These are phyloP conservation scores for Botrytis cinerea DNA, from an alignment of 2,329 filamentous ascomycete species.

Conservation along the genomic window DNA sequence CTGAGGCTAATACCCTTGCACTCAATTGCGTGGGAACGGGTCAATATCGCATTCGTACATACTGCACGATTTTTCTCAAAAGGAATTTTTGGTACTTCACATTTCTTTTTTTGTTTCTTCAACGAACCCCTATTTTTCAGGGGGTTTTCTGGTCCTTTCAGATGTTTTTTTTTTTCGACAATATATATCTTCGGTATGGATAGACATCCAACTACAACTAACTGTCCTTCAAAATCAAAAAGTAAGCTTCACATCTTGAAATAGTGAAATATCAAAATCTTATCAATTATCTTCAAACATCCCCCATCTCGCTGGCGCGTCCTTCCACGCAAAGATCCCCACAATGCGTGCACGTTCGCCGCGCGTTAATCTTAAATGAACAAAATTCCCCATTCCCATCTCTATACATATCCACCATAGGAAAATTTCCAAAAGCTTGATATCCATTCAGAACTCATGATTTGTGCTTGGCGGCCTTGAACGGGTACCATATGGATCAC, in stretches of 20 bases:
- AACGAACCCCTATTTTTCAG: not conserved
- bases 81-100: not conserved
- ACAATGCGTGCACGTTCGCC: slow-evolving; percentile 16
- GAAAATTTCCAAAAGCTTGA: slow-evolving; percentile 7
- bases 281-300: not conserved
- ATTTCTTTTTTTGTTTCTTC: not conserved
- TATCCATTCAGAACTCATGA: not conserved
- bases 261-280: not conserved
- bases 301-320: slow-evolving; percentile 6
- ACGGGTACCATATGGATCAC: not conserved
- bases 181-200: not conserved
- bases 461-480: not conserved
- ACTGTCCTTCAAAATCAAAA: not conserved
- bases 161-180: not conserved
- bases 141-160: not conserved
- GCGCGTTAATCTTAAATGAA: slow-evolving; percentile 13
- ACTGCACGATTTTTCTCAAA: not conserved
- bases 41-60: not conserved
- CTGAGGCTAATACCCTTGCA: not conserved
- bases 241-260: not conserved
- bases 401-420: not conserved
- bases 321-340: slow-evolving; percentile 17
- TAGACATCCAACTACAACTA: not conserved
- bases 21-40: not conserved
- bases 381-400: not conserved